Percentiles rank a stretch among this genome's conserved stretches.
Evolutionary conservation across 2,329 filamentous ascomycete species (phyloP).

Genomic region (Cordyceps sp.): DNA sequence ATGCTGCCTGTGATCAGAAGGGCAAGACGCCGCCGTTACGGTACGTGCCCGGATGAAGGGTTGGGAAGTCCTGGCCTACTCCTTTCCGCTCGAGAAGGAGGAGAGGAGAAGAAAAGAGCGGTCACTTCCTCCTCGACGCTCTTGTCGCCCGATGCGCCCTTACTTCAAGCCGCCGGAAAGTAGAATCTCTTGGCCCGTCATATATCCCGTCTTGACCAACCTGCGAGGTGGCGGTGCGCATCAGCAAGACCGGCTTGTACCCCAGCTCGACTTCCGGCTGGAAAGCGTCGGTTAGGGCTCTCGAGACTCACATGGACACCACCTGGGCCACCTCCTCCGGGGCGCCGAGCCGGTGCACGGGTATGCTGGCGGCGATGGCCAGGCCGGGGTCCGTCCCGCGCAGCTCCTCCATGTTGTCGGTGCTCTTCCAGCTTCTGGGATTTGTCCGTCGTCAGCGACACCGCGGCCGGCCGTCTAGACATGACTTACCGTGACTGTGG

Average conservation of each 20-base stretch:
- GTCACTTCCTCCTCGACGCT: too few species aligned
- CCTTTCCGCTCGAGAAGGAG: too few species aligned
- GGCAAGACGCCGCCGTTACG: too few species aligned
- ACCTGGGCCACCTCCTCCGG: conserved; percentile 18
- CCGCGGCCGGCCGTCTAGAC: too few species aligned
- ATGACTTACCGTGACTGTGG: conserved; percentile 12
- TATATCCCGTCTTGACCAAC: conserved; percentile 13
- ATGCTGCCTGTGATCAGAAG: too few species aligned
- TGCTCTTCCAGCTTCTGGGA: conserved; percentile 14
- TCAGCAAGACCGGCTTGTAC: too few species aligned
- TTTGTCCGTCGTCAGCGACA: too few species aligned
- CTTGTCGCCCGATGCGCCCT: not conserved
- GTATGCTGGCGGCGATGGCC: conserved; percentile 16
- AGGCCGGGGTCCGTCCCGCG: conserved; percentile 14
- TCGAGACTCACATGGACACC: conserved; percentile 17
- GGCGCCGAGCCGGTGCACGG: conserved; percentile 15
- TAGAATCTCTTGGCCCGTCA: conserved; percentile 12
- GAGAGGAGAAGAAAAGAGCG: not conserved
- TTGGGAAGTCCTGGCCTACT: too few species aligned
- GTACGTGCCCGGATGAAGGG: too few species aligned
- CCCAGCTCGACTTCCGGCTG: too few species aligned
- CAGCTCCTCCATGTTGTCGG: conserved; percentile 12
- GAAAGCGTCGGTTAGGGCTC: too few species aligned
- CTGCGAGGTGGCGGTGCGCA: conserved; percentile 4
- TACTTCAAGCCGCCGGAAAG: conserved; percentile 11